Evolutionary conservation across 75 land plant species (phyloP).

Genomic region (Chamaecyparis obtusa): DNA sequence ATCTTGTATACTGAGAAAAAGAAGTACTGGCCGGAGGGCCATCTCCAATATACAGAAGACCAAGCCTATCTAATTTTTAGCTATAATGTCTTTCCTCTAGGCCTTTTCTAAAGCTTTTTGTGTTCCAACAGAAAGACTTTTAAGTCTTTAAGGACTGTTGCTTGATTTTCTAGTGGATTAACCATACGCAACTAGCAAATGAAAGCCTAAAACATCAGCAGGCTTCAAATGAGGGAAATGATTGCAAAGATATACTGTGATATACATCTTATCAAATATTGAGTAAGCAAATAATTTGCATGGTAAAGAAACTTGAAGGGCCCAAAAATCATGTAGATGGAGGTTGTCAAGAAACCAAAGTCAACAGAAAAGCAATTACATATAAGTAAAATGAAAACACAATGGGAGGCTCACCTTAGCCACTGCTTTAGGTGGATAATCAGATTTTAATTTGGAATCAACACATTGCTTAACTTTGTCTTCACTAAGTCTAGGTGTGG

Average conservation of each 20-base stretch:
- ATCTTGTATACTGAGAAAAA: not conserved
- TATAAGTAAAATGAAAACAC: not conserved
- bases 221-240: not conserved
- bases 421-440: slow-evolving; percentile 66
- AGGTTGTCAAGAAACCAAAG: not conserved
- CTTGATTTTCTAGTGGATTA: slow-evolving; percentile 3
- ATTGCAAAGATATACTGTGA: not conserved
- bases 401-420: slow-evolving; percentile 51
- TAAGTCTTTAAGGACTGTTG: not conserved
- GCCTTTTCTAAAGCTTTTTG: not conserved
- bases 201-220: not conserved
- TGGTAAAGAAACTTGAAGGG: slow-evolving; percentile 1
- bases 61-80: not conserved
- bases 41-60: not conserved
- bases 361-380: not conserved
- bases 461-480: slow-evolving; percentile 75
- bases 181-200: not conserved
- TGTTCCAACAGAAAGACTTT: not conserved
- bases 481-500: slow-evolving; percentile 67
- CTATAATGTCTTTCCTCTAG: not conserved
- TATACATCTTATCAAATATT: not conserved
- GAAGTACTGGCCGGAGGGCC: not conserved
- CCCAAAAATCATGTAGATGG: not conserved
- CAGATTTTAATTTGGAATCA: slow-evolving; percentile 47
- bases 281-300: not conserved